Evolutionary conservation across 371 early-diverging fungal genomes (phyloP), one percentile per base, ranked within the genome.

Genomic region (Batrachochytrium dendrobatidis): DNA sequence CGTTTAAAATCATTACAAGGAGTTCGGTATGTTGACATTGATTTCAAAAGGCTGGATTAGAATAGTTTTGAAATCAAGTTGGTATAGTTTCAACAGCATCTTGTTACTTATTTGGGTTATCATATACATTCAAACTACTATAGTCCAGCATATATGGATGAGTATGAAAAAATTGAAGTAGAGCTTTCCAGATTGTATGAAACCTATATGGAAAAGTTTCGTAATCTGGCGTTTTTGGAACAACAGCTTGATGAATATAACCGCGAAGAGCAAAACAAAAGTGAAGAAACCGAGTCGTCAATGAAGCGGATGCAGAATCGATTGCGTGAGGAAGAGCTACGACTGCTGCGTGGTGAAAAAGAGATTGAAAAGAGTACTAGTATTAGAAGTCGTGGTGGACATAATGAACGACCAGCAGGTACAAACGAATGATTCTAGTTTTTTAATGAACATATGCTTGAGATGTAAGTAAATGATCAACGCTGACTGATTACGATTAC

Each of bases 141-240:
- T 45, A 76, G 77, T 32, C 79, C 79, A 3, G 75, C 79, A 10
- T 79, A 72, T 58, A 79, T 79, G 79, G 79, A 79, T 56, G 79
- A 79, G 50, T 79, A 68, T 56, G 79, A 79, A 55, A 69, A 70
- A 34, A 68, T 79, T 34, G 77, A 79, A 58, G 58, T 55, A 10
- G 77, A 79, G 33, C 63, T 79, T 15, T 60, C 61, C 17, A 60
- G 44, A 34, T 60, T 76, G 1, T 76, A 76, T 48, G 63, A 69
- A 26, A 55, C 35, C 25, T 79, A 79, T 51, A 70, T 73, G 66
- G 71, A 67, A n/a, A 65, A 60, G 58, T 72, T 72, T 56, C 53
- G 75, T 32, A 76, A 79, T 52, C 58, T 76, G 12, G 50, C 70
- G 1, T 79, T 60, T 56, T 55, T 79, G 28, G 79, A 79, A 50